Percentiles rank a stretch among this genome's conserved stretches.
phyloP scores from a whole-genome alignment of 2,329 filamentous ascomycete genomes.

The Fusarium austroafricanum region DNA sequence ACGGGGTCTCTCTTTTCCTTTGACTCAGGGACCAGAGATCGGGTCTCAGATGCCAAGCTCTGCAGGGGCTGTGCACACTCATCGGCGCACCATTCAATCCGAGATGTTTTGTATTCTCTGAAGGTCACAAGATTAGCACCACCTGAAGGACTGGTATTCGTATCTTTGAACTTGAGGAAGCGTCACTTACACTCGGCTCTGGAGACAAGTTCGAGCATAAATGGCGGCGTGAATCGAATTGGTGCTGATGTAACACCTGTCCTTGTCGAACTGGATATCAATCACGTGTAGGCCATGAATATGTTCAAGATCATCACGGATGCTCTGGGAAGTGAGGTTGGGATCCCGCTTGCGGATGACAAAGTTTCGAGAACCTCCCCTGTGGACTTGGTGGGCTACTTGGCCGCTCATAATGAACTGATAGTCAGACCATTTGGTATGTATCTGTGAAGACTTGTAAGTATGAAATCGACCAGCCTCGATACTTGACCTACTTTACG shows the following conservation, averaged over 20 bases:
- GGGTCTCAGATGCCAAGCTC: conserved; percentile 28
- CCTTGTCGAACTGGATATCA: conserved; percentile 67
- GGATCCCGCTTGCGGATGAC: conserved; percentile 70
- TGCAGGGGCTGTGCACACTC: conserved; percentile 74
- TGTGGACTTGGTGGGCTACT: conserved; percentile 71
- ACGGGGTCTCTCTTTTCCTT: background rate
- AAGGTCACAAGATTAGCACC: conserved; percentile 48
- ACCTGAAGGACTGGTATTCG: background rate
- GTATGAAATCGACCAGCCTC: background rate
- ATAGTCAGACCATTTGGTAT: conserved; percentile 75
- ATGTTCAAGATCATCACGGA: conserved; percentile 82
- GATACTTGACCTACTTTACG: conserved; percentile 66
- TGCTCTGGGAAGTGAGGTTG: conserved; percentile 69
- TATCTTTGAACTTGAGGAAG: background rate
- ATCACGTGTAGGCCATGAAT: conserved; percentile 83
- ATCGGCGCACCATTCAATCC: conserved; percentile 77
- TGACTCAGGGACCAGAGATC: background rate
- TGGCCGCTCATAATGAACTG: conserved; percentile 75
- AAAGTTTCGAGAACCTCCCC: conserved; percentile 79
- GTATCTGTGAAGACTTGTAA: conserved; percentile 62
- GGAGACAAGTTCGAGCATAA: conserved; percentile 83
- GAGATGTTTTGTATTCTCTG: conserved; percentile 75
- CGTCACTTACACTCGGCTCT: conserved; percentile 64
- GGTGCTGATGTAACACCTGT: conserved; percentile 75
- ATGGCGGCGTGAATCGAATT: conserved; percentile 83